phyloP scores from a whole-genome alignment of 352 stramenopile species.

The Phytophthora aleatoria region DNA sequence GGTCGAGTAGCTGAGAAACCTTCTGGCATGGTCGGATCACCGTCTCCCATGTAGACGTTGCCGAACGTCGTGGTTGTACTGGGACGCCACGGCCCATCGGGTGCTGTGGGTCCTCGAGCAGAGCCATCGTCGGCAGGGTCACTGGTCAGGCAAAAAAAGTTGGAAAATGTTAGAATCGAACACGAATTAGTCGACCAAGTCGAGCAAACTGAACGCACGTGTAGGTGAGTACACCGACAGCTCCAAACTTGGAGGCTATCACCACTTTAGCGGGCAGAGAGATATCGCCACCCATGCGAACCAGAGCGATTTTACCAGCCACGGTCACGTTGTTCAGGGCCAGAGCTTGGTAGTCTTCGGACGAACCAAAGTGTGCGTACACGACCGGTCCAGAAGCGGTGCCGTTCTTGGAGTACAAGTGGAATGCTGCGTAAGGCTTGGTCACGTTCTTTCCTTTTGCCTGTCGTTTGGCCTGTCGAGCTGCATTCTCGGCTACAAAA shows the following conservation, averaged over 20 bases:
- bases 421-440: constrained; percentile 59
- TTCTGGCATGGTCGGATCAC: constrained; percentile 78
- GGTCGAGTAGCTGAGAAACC: constrained; percentile 53
- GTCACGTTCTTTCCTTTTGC: constrained; percentile 36
- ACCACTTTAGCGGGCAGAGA: constrained; percentile 76
- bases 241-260: constrained; percentile 63
- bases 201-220: constrained; percentile 44
- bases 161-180: background rate
- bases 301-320: constrained; percentile 53
- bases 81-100: constrained; percentile 72
- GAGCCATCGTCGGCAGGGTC: constrained; percentile 71
- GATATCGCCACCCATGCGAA: constrained; percentile 70
- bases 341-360: constrained; percentile 70
- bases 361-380: constrained; percentile 78
- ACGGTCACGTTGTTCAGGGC: constrained; percentile 55
- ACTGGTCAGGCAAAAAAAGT: constrained; percentile 26
- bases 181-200: background rate
- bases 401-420: constrained; percentile 85
- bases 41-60: constrained; percentile 87
- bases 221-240: constrained; percentile 75
- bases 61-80: constrained; percentile 61
- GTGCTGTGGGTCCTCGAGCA: constrained; percentile 53
- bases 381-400: constrained; percentile 59
- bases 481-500: constrained; percentile 33
- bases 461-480: constrained; percentile 30